These are phyloP conservation scores for Meyerozyma sp. DNA, from an alignment of 1,139 yeast species.

Conservation along the genomic window DNA sequence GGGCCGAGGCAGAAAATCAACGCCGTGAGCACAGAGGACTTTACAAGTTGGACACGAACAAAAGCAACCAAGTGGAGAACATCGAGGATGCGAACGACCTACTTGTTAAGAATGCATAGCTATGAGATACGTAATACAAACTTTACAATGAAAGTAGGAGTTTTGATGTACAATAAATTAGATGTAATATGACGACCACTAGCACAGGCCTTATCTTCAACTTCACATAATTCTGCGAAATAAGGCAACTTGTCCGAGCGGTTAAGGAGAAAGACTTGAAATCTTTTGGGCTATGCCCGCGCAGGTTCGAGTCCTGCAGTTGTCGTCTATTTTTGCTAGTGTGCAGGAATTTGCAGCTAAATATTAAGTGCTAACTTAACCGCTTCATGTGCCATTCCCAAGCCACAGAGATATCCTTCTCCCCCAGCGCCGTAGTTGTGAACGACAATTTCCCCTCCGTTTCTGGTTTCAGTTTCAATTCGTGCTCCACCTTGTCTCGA, in stretches of 20 bases:
- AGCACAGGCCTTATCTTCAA: too few relatives aligned
- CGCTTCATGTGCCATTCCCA: not conserved
- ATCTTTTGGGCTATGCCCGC: constrained; percentile 58
- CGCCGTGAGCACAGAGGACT: constrained; percentile 11
- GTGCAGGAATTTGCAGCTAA: not conserved
- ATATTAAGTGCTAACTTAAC: not conserved
- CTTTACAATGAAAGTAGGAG: not conserved
- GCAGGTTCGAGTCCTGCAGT: constrained; percentile 59
- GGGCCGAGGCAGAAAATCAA: constrained; percentile 15
- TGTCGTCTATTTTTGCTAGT: constrained; percentile 29
- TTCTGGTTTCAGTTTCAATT: too few relatives aligned
- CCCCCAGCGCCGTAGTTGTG: too few relatives aligned
- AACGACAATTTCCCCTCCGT: too few relatives aligned
- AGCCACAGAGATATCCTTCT: not conserved
- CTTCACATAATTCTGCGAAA: not conserved
- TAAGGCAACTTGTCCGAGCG: constrained; percentile 52
- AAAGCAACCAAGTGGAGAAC: constrained; percentile 12
- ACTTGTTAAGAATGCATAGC: not conserved
- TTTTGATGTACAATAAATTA: not conserved
- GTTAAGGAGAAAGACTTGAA: constrained; percentile 56
- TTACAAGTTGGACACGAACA: constrained; percentile 16
- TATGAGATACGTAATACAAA: not conserved
- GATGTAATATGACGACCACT: not conserved
- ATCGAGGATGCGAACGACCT: constrained; percentile 8
- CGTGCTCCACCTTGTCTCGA: too few relatives aligned